Evolutionary conservation across 352 stramenopile species (phyloP).

Genomic region (Pythium coloratum): DNA sequence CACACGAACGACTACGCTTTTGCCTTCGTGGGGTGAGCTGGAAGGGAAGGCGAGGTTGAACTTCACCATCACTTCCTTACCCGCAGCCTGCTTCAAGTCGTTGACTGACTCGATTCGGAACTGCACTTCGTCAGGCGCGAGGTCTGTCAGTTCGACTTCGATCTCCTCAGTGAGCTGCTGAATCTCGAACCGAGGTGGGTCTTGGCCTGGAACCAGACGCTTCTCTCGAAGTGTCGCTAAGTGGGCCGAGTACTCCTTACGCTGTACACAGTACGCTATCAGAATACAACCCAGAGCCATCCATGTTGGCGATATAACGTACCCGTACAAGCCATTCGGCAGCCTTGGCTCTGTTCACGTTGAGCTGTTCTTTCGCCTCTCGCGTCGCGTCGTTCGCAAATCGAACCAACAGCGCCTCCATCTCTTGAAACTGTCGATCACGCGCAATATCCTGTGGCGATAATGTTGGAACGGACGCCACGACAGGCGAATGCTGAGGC

Average conservation of each 20-base stretch:
- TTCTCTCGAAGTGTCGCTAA: slow-evolving; percentile 54
- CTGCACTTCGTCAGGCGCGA: slow-evolving; percentile 55
- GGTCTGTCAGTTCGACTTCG: slow-evolving; percentile 41
- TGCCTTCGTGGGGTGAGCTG: slow-evolving; percentile 52
- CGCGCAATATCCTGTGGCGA: slow-evolving; percentile 21
- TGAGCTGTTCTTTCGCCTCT: slow-evolving; percentile 52
- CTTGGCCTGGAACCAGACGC: slow-evolving; percentile 49
- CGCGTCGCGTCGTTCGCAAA: slow-evolving; percentile 59
- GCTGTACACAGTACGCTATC: slow-evolving; percentile 21
- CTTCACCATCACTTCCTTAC: slow-evolving; percentile 66
- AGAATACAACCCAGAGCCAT: not conserved
- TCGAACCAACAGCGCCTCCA: slow-evolving; percentile 65
- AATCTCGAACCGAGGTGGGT: slow-evolving; percentile 45
- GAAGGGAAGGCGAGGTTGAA: slow-evolving; percentile 77
- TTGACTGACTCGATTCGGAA: slow-evolving; percentile 52
- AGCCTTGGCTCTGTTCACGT: slow-evolving; percentile 46
- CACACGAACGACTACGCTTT: slow-evolving; percentile 45
- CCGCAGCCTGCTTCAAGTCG: slow-evolving; percentile 37
- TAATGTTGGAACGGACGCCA: too few relatives aligned
- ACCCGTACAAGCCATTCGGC: slow-evolving; percentile 64
- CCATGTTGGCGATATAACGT: not conserved
- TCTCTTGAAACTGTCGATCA: slow-evolving; percentile 45
- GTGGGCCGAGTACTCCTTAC: slow-evolving; percentile 57
- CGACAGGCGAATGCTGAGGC: not conserved
- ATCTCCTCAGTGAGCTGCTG: slow-evolving; percentile 40